Percentiles rank a stretch among this genome's conserved stretches.
Evolutionary conservation across 768 basidiomycete genomes (phyloP).

Genomic region (Mycena belliarum): DNA sequence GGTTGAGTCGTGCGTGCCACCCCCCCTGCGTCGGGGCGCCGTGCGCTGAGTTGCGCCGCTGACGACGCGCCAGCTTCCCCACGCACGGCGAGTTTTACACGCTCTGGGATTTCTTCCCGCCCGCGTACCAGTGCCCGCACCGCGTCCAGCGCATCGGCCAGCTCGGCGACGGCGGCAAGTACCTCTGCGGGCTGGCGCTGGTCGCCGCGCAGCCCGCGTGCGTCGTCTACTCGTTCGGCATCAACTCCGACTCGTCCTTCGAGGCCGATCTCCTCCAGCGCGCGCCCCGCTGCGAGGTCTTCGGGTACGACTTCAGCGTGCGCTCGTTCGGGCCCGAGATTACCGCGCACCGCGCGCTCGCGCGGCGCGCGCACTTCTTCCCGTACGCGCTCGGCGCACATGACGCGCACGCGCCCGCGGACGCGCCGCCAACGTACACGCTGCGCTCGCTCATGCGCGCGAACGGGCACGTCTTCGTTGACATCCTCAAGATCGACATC

Average conservation of each 20-base stretch:
- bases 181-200: neutral
- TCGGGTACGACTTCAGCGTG: neutral
- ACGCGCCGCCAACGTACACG: neutral
- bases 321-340: neutral
- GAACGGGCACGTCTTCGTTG: neutral
- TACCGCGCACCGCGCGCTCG: neutral
- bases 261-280: neutral
- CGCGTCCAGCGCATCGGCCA: neutral
- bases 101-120: neutral
- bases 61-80: neutral
- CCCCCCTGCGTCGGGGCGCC: too few species aligned
- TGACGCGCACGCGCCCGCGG: neutral
- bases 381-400: neutral
- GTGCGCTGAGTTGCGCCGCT: too few species aligned
- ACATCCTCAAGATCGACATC: neutral
- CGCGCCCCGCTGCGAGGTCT: neutral
- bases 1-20: neutral
- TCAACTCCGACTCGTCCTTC: neutral
- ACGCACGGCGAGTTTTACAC: neutral
- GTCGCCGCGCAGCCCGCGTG: neutral
- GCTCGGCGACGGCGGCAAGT: neutral
- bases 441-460: neutral
- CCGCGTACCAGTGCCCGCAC: neutral
- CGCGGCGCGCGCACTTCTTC: neutral
- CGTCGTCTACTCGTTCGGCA: neutral